A percentile compares a stretch with the other conserved stretches of the same genome.
phyloP scores from a whole-genome alignment of 768 basidiomycete genomes.

The Russula sp. region DNA sequence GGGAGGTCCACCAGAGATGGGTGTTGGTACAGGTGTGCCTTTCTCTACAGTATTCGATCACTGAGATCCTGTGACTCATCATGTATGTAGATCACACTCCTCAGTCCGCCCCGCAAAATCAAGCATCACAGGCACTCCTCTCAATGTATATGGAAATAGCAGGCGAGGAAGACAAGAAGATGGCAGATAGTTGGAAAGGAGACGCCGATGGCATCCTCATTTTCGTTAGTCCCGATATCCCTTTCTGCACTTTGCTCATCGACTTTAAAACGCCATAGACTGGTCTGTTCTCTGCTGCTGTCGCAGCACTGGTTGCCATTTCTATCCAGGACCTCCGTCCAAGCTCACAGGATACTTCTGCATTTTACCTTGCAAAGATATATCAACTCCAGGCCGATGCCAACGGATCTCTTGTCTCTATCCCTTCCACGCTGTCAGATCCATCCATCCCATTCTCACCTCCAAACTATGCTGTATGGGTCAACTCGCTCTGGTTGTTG shows the following conservation, averaged over 20 bases:
- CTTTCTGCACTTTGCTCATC: not conserved
- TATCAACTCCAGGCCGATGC: not conserved
- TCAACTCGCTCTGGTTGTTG: too few relatives aligned
- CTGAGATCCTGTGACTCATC: not conserved
- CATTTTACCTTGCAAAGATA: not conserved
- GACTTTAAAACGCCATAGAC: not conserved
- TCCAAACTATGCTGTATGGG: not conserved
- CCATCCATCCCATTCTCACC: not conserved
- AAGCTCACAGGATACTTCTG: constrained; percentile 2
- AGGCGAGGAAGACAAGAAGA: not conserved
- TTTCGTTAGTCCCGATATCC: not conserved
- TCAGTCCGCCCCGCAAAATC: not conserved
- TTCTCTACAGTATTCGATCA: not conserved
- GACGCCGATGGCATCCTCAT: constrained; percentile 8
- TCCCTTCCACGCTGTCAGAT: not conserved
- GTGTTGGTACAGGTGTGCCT: too few relatives aligned
- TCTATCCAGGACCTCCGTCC: not conserved
- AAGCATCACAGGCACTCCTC: not conserved
- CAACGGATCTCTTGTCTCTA: not conserved
- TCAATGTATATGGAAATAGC: constrained; percentile 4
- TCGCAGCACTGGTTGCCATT: not conserved
- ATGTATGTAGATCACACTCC: not conserved
- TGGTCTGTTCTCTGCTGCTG: constrained; percentile 10
- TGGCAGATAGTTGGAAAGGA: constrained; percentile 1
- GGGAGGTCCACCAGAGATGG: too few relatives aligned